phyloP scores from a whole-genome alignment of 2,329 filamentous ascomycete genomes.

The Aspergillus uvarum region DNA sequence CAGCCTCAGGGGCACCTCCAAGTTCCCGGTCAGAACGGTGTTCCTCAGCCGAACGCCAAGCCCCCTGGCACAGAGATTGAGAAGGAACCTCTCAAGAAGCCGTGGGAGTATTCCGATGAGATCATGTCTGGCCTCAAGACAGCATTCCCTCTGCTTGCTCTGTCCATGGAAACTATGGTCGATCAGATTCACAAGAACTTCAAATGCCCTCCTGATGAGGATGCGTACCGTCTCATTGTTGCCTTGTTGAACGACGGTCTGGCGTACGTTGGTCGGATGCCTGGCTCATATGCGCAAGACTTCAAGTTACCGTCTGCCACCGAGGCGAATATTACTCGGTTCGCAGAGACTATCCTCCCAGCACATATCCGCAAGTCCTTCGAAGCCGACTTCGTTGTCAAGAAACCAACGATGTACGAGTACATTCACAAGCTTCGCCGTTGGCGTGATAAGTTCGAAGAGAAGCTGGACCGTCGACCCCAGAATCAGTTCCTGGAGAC shows the following conservation, averaged over 20 bases:
- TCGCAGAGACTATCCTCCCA: constrained; percentile 93
- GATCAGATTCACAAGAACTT: constrained; percentile 99
- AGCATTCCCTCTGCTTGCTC: constrained; percentile 87
- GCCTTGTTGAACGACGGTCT: constrained; percentile 93
- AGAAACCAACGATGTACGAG: constrained; percentile 96
- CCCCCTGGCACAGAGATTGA: constrained; percentile 29
- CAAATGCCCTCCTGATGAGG: constrained; percentile 97
- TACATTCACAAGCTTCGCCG: constrained; percentile 96
- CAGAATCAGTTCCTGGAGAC: constrained; percentile 73
- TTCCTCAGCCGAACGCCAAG: constrained; percentile 26
- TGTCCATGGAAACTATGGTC: constrained; percentile 99
- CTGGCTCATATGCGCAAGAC: constrained; percentile 81
- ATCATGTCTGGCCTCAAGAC: constrained; percentile 95
- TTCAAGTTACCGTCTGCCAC: constrained; percentile 87
- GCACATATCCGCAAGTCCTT: constrained; percentile 94
- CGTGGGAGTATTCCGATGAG: constrained; percentile 96
- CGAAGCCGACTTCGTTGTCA: constrained; percentile 91
- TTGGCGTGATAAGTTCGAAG: constrained; percentile 97
- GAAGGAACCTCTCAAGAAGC: constrained; percentile 63
- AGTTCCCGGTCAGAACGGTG: constrained; percentile 30
- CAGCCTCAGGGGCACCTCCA: constrained; percentile 28
- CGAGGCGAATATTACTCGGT: constrained; percentile 93
- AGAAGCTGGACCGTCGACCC: constrained; percentile 85
- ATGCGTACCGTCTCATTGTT: constrained; percentile 96
- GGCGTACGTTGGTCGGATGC: constrained; percentile 86